Base-by-base conservation (phyloP, 345 rosid species). In the Psidium friedrichsthalianum region DNA sequence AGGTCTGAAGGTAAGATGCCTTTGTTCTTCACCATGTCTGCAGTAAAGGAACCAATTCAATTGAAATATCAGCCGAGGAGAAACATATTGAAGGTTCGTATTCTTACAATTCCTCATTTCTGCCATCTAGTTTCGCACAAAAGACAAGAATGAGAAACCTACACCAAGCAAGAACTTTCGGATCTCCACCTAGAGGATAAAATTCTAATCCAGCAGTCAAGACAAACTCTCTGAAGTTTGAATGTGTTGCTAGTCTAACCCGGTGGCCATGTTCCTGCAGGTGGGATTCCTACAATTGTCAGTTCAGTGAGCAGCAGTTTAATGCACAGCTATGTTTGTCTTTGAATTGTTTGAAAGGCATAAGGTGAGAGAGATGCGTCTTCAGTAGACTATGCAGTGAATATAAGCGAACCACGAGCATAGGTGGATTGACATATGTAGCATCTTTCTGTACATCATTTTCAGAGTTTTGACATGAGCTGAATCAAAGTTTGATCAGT, bases 91-190 rank as follows among this genome's bases (percentile, higher is more conserved):
- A 64, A 5, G 24, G 44, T 32, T 64, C 12, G 1, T 32, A 64
- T 64, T 64, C 24, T 36, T 64, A 64, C 78, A 32, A 64, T 64
- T 8, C 24, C 78, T 64, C 78, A 32, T 64, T 64, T 32, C 12
- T 32, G 8, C 20, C 47, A 64, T 64, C 84, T n/a, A 40, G 9
- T 82, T 52, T 81, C 6, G 54, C 18, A 24, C 6, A 81, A 81
- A 47, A 44, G 83, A 81, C 83, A 81, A 81, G 83, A 81, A 10
- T 44, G 53, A 85, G 84, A 85, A 83, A 90, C 95, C 86, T 88
- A 93, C 95, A 91, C 56, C 92, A 92, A 85, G 95, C 95, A 86
- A 93, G 94, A 90, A 93, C 89, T 87, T 93, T 93, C 7, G 95
- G 95, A 87, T 93, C 95, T 81, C 95, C 95, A 18, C 94, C 95